Evolutionary conservation across 441 rosid genomes (phyloP), one percentile per base, ranked within the genome.

Genomic region (Arabidopsis hybrid): DNA sequence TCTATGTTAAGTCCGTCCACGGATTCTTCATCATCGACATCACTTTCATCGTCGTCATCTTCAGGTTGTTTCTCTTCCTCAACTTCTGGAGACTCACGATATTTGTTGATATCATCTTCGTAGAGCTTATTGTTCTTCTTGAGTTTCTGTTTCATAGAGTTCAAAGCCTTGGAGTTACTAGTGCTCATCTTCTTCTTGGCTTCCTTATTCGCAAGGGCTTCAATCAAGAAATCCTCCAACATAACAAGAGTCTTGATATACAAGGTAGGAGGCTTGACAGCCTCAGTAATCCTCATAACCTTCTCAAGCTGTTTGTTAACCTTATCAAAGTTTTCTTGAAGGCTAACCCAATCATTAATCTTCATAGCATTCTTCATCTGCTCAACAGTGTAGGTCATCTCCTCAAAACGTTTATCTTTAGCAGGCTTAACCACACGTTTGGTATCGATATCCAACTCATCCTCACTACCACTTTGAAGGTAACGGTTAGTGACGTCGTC

Each of bases 111-210:
- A 72, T 81, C 72, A 14, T 87, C 92, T 69, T 91, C 94, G 13
- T 89, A 86, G 57, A 76, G 88, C 78, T 89, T 91, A 68, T 89
- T 86, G 45, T 91, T 89, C 80, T 86, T 91, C 84, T 85, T 91
- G 73, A 91, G 66, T 55, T 86, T 91, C 79, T 91, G 94, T 69
- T 80, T 89, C 96, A 89, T 87, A 1, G 94, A 86, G 72, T 91
- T 91, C 87, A 91, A 78, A 4, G 94, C 96, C 80, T 86, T 91
- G 8, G 96, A 88, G 73, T 91, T 91, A 77, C 91, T 89, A 59
- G 91, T 82, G 55, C 96, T 91, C 92, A 89, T 91, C 83, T 89
- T 91, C 83, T 87, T 91, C 83, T 91, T 91, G 0, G 89, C 91
- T 64, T 91, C 96, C 88, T 91, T 91, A 62, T 91, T 89, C 0